Conservation (phyloP, 768 basidiomycete species). For the Dentipellis sp. region DNA sequence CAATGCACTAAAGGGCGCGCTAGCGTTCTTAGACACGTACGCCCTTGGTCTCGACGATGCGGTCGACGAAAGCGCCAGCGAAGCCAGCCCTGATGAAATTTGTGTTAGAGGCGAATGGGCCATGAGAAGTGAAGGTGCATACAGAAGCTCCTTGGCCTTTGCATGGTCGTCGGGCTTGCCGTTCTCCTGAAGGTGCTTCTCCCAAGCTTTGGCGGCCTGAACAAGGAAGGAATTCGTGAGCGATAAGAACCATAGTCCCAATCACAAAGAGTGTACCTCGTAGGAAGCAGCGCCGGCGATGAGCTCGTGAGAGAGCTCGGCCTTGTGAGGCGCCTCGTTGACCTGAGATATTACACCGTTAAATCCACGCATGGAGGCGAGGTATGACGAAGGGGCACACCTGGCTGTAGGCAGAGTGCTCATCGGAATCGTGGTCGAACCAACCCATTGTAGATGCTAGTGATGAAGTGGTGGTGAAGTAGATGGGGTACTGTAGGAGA, state of each 20-base stretch:
- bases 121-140: not conserved
- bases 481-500: not conserved
- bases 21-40: conserved; percentile 20
- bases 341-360: conserved; percentile 27
- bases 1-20: not conserved
- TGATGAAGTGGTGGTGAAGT: not conserved
- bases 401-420: conserved; percentile 32
- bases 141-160: conserved; percentile 50
- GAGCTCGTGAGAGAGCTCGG: conserved; percentile 53
- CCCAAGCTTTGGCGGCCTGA: conserved; percentile 56
- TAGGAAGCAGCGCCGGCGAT: conserved; percentile 62
- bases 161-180: conserved; percentile 43
- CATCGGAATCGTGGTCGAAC: conserved; percentile 31
- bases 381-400: conserved; percentile 16
- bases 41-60: conserved; percentile 48
- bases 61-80: conserved; percentile 43
- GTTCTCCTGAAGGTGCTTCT: conserved; percentile 39
- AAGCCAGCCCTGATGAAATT: conserved; percentile 38
- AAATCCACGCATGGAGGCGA: not conserved
- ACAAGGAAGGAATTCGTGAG: not conserved
- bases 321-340: conserved; percentile 42
- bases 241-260: not conserved
- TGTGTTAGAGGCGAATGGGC: not conserved
- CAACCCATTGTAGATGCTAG: conserved; percentile 28
- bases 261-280: conserved; percentile 30